phyloP scores from a whole-genome alignment of 768 basidiomycete genomes.

The Tricholoma saponaceum region DNA sequence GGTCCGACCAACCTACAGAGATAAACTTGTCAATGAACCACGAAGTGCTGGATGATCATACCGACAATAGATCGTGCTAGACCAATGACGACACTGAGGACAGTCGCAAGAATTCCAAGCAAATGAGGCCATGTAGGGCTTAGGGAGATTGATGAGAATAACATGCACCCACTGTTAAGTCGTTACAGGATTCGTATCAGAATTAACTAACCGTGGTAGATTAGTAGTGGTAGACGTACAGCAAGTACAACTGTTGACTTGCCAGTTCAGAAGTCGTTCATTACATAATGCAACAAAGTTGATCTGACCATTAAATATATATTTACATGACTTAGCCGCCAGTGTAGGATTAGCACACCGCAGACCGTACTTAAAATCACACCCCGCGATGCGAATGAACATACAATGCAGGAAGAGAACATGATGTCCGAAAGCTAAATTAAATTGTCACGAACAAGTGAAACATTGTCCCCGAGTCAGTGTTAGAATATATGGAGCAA shows the following conservation, averaged over 20 bases:
- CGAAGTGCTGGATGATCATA: constrained; percentile 4
- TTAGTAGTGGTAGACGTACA: no score
- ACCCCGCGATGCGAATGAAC: neutral
- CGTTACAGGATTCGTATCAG: neutral
- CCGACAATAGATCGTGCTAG: constrained; percentile 31
- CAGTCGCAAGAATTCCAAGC: constrained; percentile 29
- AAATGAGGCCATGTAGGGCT: constrained; percentile 44
- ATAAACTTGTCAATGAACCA: neutral
- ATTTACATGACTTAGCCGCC: no score
- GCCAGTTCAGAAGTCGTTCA: no score
- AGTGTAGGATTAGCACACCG: no score
- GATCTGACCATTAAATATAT: no score
- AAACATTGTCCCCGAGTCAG: neutral
- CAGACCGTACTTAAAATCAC: no score
- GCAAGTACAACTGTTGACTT: no score
- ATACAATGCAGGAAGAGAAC: neutral
- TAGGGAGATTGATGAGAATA: constrained; percentile 17
- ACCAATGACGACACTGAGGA: constrained; percentile 35
- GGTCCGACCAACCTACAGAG: constrained; percentile 64
- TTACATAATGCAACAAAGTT: no score
- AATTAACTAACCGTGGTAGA: no score
- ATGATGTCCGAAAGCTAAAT: neutral
- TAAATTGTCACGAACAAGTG: neutral
- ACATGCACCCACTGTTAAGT: constrained; percentile 5
- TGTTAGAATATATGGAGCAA: neutral